Percentiles rank a stretch among this genome's conserved stretches.
Conservation (phyloP, 2,329 filamentous ascomycete genomes). For the Calonectria hawksworthii region DNA sequence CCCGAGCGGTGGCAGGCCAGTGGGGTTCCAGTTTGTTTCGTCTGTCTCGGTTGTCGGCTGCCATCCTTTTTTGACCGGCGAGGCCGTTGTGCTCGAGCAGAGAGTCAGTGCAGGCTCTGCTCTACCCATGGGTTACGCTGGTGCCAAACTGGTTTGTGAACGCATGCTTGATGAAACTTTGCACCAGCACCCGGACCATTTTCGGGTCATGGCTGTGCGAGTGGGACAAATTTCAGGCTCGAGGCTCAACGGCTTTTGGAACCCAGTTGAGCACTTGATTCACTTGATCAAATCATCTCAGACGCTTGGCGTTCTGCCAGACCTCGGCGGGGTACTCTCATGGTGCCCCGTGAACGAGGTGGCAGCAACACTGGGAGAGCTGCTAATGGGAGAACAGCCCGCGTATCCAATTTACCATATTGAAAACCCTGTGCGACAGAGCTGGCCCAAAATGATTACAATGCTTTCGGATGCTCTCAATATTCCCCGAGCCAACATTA, state of each 20-base stretch:
- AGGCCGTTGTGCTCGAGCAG: slow-evolving; percentile 58
- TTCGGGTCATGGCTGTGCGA: slow-evolving; percentile 60
- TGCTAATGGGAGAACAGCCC: slow-evolving; percentile 1
- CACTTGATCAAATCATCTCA: slow-evolving; percentile 64
- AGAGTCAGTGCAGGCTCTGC: slow-evolving; percentile 54
- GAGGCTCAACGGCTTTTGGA: slow-evolving; percentile 59
- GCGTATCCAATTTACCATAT: slow-evolving; percentile 39
- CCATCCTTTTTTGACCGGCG: slow-evolving; percentile 34
- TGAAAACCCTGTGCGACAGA: slow-evolving; percentile 39
- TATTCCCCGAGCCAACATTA: background rate
- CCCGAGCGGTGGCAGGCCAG: background rate
- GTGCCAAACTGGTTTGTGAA: slow-evolving; percentile 20
- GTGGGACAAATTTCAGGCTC: slow-evolving; percentile 66
- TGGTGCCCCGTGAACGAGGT: slow-evolving; percentile 62
- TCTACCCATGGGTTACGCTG: slow-evolving; percentile 45
- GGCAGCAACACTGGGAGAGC: slow-evolving; percentile 30
- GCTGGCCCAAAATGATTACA: slow-evolving; percentile 30
- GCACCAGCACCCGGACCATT: slow-evolving; percentile 55
- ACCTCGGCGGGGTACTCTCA: slow-evolving; percentile 54
- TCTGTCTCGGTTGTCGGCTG: slow-evolving; percentile 56
- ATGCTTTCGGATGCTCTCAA: background rate
- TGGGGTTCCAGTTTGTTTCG: slow-evolving; percentile 58
- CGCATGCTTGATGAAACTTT: slow-evolving; percentile 63
- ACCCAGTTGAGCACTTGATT: slow-evolving; percentile 63
- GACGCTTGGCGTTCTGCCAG: slow-evolving; percentile 57